Evolutionary conservation across 306 rosid genomes (phyloP).

Genomic region (Cicer cuneatum): DNA sequence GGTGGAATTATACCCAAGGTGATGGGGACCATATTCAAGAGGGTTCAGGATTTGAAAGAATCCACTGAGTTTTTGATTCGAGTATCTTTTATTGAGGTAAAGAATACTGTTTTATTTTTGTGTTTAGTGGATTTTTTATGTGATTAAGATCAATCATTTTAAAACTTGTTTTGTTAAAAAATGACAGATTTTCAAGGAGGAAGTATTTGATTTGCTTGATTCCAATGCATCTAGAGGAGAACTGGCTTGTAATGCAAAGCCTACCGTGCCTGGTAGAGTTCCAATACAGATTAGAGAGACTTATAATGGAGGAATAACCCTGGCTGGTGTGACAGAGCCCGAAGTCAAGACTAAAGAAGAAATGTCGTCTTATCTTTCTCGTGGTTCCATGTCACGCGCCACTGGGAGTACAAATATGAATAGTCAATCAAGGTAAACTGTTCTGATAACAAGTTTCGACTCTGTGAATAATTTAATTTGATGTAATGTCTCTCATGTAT

Average conservation of each 20-base stretch:
- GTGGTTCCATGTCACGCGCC: constrained; percentile 88
- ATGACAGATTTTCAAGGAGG: constrained; percentile 93
- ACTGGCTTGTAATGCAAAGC: constrained; percentile 51
- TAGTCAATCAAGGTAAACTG: constrained; percentile 83
- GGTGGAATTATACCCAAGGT: constrained; percentile 83
- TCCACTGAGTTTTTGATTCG: constrained; percentile 75
- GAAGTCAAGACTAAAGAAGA: constrained; percentile 92
- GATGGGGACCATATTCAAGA: constrained; percentile 70
- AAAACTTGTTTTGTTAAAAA: constrained; percentile 11
- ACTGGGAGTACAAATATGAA: constrained; percentile 98
- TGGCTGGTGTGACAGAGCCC: constrained; percentile 92
- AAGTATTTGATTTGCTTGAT: constrained; percentile 90
- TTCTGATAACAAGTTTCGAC: too few relatives aligned
- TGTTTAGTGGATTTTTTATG: neutral
- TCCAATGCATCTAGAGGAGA: constrained; percentile 64
- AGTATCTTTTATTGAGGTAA: constrained; percentile 96
- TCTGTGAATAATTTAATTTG: neutral
- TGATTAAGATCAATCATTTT: constrained; percentile 15
- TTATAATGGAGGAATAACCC: constrained; percentile 87
- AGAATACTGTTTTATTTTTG: neutral
- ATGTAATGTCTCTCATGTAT: neutral
- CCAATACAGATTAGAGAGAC: constrained; percentile 97
- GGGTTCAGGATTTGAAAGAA: constrained; percentile 57
- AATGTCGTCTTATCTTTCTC: constrained; percentile 82
- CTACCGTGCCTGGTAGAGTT: constrained; percentile 61